Conservation (phyloP, 352 stramenopile genomes). For the Globisporangium splendens region DNA sequence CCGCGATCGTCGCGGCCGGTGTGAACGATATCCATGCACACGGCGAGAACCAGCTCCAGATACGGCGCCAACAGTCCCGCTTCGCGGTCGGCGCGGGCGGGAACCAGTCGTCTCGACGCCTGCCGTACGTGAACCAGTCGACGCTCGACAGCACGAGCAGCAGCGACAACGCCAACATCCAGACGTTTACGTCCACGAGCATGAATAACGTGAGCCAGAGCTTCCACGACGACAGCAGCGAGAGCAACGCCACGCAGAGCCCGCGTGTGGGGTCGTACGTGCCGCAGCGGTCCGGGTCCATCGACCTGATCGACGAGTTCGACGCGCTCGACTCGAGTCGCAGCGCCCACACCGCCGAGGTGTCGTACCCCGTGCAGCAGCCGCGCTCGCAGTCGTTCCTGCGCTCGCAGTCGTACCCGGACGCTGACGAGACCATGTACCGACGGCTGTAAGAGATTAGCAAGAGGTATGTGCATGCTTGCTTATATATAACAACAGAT, state of each 20-base stretch:
- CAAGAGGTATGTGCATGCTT: too few relatives aligned
- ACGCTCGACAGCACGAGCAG: constrained; percentile 12
- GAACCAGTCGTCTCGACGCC: constrained; percentile 1
- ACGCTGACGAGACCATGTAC: constrained; percentile 63
- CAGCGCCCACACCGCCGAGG: constrained; percentile 29
- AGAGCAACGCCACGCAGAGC: constrained; percentile 1
- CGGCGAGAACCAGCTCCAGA: constrained; percentile 22
- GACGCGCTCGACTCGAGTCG: constrained; percentile 28
- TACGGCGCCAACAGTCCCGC: constrained; percentile 53
- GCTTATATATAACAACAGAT: too few relatives aligned
- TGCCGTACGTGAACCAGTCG: constrained; percentile 14
- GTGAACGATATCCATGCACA: constrained; percentile 21
- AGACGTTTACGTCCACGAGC: background rate
- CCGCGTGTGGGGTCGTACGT: constrained; percentile 22
- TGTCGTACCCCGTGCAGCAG: constrained; percentile 46
- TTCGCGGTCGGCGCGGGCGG: constrained; percentile 31
- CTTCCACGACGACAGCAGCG: constrained; percentile 1
- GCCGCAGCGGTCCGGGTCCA: constrained; percentile 35
- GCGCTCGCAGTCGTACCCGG: constrained; percentile 68
- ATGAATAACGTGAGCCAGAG: background rate
- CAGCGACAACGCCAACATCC: constrained; percentile 10
- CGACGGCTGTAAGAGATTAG: constrained; percentile 26
- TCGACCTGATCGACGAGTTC: constrained; percentile 54
- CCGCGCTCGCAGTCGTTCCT: constrained; percentile 67
- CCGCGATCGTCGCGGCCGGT: constrained; percentile 16